phyloP scores from a whole-genome alignment of 352 stramenopile species.

The Aphanomyces cochlioides region DNA sequence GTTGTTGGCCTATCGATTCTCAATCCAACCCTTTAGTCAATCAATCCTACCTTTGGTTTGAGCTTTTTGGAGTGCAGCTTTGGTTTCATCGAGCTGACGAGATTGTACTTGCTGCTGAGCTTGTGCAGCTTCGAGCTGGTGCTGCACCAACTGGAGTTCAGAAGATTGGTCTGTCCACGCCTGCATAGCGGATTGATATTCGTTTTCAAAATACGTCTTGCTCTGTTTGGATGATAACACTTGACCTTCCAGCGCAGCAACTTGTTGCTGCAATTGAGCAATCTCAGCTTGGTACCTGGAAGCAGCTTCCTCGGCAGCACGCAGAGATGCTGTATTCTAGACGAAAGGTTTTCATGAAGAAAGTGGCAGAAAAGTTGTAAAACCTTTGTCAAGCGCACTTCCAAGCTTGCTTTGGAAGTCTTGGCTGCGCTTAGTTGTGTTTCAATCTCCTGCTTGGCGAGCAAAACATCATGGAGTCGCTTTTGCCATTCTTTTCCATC shows the following conservation, averaged over 20 bases:
- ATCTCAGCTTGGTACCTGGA: not conserved
- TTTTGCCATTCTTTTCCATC: constrained; percentile 7
- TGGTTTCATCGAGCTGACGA: constrained; percentile 56
- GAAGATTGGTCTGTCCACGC: constrained; percentile 57
- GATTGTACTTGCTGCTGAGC: constrained; percentile 56
- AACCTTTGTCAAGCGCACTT: constrained; percentile 11
- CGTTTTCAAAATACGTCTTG: constrained; percentile 22
- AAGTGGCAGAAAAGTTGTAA: not conserved
- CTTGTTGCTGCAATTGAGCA: not conserved
- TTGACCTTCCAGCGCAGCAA: not conserved
- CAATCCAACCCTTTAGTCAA: not conserved
- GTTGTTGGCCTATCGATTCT: constrained; percentile 13
- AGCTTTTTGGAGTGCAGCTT: constrained; percentile 35
- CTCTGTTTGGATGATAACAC: not conserved
- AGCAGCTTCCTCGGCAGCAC: constrained; percentile 4
- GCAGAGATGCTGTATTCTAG: not conserved
- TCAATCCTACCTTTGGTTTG: constrained; percentile 23
- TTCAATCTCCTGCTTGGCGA: constrained; percentile 16
- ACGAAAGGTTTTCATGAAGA: not conserved
- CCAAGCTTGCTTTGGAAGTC: constrained; percentile 4
- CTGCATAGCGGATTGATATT: constrained; percentile 44
- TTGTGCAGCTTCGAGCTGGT: constrained; percentile 49
- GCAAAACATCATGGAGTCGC: not conserved
- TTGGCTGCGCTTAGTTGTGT: constrained; percentile 11
- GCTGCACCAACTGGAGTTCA: constrained; percentile 63